Base-by-base conservation (phyloP, 164 flowering plant genomes). In the Sextonia rubra region DNA sequence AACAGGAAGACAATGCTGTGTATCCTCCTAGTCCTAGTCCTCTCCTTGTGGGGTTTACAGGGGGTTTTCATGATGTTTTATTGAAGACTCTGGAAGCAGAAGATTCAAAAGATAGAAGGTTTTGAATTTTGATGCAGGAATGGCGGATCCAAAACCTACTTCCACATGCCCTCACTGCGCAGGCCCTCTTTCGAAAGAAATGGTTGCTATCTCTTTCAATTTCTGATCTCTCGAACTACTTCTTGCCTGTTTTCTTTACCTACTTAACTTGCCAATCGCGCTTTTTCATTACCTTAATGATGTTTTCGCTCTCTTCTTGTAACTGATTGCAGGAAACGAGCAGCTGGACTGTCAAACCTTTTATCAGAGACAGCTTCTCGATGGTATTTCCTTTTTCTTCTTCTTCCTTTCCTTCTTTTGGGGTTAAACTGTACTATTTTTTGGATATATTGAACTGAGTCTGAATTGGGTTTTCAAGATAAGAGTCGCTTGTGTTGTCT, bases 171-270 rank as follows among this genome's bases (percentile, higher is more conserved):
- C 81, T 72, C 98, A 90, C 77, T 94, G 98, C 70, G 97, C 94
- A 2, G 97, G 97, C 17, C 98, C 98, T 76, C 95, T 94, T 4
- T 77, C 92, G 25, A 94, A 91, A 79, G 87, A 90, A 47, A 79
- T 84, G 90, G 97, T 90, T 76, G 8, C 3, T 18, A 29, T 66
- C 25, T 20, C 52, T 37, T 44, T 67, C 47, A 12, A 11, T 49
- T 11, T 49, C 11, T n/a, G 47, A 5, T 22, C 61, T 64, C 22
- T 20, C 47, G 2, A 48, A 25, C 44, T 37, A 9, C 1, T 63
- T 66, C 29, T 61, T 11, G 37, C 26, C 30, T 60, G 5, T 27
- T 9, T 23, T 69, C 52, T 26, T n/a, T n/a, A n/a, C n/a, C 12
- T 29, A 11, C 12, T 26, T 26, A 4, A 6, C 12, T 61, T 22